These are phyloP conservation scores for Rhizophagus clarus DNA, from an alignment of 192 early-diverging fungal species.

Conservation along the genomic window DNA sequence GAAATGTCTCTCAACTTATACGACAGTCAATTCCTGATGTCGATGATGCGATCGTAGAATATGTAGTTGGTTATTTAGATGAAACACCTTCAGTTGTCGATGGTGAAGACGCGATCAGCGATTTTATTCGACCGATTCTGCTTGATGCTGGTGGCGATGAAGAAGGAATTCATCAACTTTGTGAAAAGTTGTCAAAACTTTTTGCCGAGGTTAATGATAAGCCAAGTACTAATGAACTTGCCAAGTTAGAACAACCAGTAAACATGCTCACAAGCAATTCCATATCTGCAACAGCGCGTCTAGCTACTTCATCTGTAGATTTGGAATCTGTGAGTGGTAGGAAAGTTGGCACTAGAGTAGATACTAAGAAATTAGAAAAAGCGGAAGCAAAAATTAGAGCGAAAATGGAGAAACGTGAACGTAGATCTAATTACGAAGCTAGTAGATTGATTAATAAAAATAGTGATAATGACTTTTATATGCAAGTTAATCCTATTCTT, in stretches of 20 bases:
- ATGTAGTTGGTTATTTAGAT: conserved; percentile 75
- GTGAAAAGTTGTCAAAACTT: conserved; percentile 65
- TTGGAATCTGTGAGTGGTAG: conserved; percentile 70
- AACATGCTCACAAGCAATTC: conserved; percentile 70
- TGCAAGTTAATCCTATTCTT: conserved; percentile 90
- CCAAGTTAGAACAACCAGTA: conserved; percentile 62
- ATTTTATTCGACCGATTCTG: conserved; percentile 70
- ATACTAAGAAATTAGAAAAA: conserved; percentile 82
- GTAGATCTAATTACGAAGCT: conserved; percentile 71
- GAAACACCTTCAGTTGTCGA: conserved; percentile 55
- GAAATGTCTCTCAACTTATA: conserved; percentile 50
- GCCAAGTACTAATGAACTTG: conserved; percentile 49
- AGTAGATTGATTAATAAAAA: conserved; percentile 70
- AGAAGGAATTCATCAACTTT: conserved; percentile 66
- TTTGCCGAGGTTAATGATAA: conserved; percentile 45
- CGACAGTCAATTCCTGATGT: conserved; percentile 65
- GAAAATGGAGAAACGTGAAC: conserved; percentile 85
- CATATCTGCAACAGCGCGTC: conserved; percentile 55
- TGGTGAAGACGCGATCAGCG: conserved; percentile 60
- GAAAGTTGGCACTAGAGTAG: conserved; percentile 71
- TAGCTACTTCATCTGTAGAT: conserved; percentile 55
- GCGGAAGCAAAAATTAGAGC: conserved; percentile 90
- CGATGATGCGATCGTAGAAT: conserved; percentile 77
- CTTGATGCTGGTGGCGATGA: conserved; percentile 68
- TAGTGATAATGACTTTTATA: conserved; percentile 70